Percentiles rank a stretch among this genome's conserved stretches.
Conservation (phyloP, 2,329 filamentous ascomycete species). For the Biscogniauxia sp. region DNA sequence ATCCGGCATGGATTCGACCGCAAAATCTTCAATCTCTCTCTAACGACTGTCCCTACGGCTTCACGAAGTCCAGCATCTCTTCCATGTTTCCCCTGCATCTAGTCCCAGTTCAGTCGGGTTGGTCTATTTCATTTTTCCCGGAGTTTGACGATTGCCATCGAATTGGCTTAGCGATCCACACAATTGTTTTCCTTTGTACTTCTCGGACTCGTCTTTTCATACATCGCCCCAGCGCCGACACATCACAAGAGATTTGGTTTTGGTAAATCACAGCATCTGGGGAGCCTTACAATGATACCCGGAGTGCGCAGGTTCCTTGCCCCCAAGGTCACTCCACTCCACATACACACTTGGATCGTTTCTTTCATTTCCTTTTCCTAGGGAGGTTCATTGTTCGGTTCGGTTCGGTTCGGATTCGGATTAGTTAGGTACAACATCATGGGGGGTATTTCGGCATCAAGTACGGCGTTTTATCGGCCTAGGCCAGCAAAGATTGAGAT, state of each 20-base stretch:
- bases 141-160: constrained; percentile 9
- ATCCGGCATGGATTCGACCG: constrained; percentile 22
- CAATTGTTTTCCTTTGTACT: constrained; percentile 12
- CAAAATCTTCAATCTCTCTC: not conserved
- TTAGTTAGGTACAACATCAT: constrained; percentile 17
- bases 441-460: constrained; percentile 30
- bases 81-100: constrained; percentile 10
- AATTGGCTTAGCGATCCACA: constrained; percentile 17
- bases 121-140: constrained; percentile 1
- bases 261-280: constrained; percentile 30
- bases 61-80: constrained; percentile 4
- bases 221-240: constrained; percentile 14
- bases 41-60: not conserved
- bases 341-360: constrained; percentile 19
- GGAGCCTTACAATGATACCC: constrained; percentile 34
- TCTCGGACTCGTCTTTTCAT: constrained; percentile 7
- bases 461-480: constrained; percentile 25
- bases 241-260: constrained; percentile 17
- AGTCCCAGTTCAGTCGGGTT: constrained; percentile 3
- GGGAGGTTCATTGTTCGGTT: constrained; percentile 15
- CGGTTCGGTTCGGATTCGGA: constrained; percentile 15
- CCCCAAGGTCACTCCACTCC: constrained; percentile 30
- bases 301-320: constrained; percentile 29
- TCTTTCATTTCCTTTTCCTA: constrained; percentile 18
- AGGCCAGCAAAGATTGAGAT: constrained; percentile 22